phyloP scores from a whole-genome alignment of 331 rosid species.

The Pyracantha coccinea region DNA sequence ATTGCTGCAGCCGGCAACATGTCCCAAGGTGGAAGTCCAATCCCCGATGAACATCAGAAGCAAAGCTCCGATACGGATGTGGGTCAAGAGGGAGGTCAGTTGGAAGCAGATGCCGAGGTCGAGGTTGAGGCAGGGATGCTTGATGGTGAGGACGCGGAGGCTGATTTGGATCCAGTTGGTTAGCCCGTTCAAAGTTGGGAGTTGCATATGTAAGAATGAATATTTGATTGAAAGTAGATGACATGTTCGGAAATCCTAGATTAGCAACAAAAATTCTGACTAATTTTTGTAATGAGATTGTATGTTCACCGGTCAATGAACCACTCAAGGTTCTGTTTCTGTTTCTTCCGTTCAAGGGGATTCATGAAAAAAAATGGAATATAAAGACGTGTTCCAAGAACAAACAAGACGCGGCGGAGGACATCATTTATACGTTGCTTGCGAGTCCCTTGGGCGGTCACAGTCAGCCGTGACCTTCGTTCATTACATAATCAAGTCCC shows the following conservation, averaged over 20 bases:
- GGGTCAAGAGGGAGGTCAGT: not conserved
- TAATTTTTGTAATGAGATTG: not conserved
- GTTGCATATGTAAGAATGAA: not conserved
- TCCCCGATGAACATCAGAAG: constrained; percentile 70
- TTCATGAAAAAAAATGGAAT: too few relatives aligned
- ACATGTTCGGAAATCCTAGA: not conserved
- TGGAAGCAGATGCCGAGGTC: constrained; percentile 38
- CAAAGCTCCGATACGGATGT: constrained; percentile 21
- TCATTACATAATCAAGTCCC: constrained; percentile 19
- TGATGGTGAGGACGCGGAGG: constrained; percentile 85
- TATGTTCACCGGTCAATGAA: not conserved
- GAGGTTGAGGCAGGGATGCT: constrained; percentile 79
- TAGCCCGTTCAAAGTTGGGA: constrained; percentile 8
- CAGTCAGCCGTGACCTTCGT: constrained; percentile 42
- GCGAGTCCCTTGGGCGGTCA: too few relatives aligned
- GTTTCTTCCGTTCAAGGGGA: too few relatives aligned
- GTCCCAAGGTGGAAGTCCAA: constrained; percentile 56
- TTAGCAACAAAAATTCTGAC: not conserved
- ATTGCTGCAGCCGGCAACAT: constrained; percentile 24
- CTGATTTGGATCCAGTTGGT: constrained; percentile 58
- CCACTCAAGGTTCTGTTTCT: not conserved
- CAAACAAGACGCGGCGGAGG: constrained; percentile 12
- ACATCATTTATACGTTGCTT: too few relatives aligned
- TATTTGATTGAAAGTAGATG: not conserved
- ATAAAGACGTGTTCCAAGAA: too few relatives aligned